phyloP scores from a whole-genome alignment of 495 filamentous ascomycete genomes.

The Hyaloscypha bicolor region DNA sequence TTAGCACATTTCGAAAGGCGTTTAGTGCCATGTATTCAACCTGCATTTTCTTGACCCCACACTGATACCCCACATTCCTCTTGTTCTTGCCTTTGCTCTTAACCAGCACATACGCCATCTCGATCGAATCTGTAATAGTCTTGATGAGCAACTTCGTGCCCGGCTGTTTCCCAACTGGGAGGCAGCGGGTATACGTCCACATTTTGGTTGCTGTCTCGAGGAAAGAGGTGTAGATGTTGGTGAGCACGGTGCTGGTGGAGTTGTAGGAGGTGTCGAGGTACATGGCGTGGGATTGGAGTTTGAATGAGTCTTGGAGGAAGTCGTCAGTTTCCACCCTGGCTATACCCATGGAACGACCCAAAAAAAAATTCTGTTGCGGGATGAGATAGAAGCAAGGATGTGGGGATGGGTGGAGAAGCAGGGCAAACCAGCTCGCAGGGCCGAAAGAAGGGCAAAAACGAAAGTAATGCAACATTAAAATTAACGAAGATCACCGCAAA shows the following conservation, averaged over 20 bases:
- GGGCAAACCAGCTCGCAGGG: no score
- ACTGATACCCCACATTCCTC: constrained; percentile 55
- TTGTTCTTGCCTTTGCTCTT: constrained; percentile 56
- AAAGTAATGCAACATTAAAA: no score
- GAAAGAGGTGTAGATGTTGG: constrained; percentile 75
- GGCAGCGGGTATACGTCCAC: constrained; percentile 73
- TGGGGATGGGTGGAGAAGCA: no score
- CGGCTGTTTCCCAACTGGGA: constrained; percentile 58
- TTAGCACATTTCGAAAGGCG: constrained; percentile 67
- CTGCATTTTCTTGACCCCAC: constrained; percentile 62
- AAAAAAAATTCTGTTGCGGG: constrained; percentile 38
- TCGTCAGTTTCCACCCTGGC: constrained; percentile 36
- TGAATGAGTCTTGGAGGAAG: constrained; percentile 60
- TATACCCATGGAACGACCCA: constrained; percentile 48
- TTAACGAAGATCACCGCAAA: no score
- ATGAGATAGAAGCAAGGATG: constrained; percentile 32
- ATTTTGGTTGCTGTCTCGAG: constrained; percentile 78
- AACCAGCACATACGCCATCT: constrained; percentile 66
- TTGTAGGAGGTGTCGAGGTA: constrained; percentile 88
- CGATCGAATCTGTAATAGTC: constrained; percentile 66
- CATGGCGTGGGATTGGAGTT: constrained; percentile 85
- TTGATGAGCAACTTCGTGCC: constrained; percentile 60
- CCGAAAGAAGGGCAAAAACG: no score
- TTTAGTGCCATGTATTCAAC: constrained; percentile 68
- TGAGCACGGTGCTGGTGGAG: constrained; percentile 62